Evolutionary conservation across 2,329 filamentous ascomycete species (phyloP).

Genomic region (Colletotrichum filicis): DNA sequence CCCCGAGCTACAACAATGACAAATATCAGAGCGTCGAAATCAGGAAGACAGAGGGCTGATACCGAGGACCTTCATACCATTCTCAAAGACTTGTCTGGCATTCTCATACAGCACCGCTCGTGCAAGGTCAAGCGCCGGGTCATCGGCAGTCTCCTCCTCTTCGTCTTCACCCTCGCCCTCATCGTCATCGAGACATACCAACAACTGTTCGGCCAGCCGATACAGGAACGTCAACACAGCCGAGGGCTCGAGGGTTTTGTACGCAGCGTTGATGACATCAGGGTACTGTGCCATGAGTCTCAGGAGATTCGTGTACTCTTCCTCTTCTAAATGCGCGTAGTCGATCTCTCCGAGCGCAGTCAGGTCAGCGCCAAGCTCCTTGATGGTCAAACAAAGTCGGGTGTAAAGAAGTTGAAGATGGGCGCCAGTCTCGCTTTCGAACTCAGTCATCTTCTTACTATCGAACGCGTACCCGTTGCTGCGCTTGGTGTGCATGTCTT

Average conservation of each 20-base stretch:
- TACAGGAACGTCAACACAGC: constrained; percentile 72
- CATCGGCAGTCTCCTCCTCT: constrained; percentile 20
- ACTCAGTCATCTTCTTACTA: constrained; percentile 71
- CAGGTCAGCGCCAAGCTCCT: constrained; percentile 32
- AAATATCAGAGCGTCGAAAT: not conserved
- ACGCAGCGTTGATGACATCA: constrained; percentile 70
- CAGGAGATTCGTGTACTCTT: constrained; percentile 67
- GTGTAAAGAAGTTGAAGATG: constrained; percentile 79
- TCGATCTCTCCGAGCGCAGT: constrained; percentile 32
- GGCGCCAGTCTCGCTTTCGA: constrained; percentile 79
- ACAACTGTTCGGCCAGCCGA: constrained; percentile 20
- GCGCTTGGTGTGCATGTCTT: constrained; percentile 42
- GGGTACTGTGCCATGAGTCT: constrained; percentile 73
- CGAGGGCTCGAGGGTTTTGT: constrained; percentile 74
- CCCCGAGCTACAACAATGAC: not conserved
- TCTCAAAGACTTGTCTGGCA: constrained; percentile 71
- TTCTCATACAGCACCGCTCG: constrained; percentile 71
- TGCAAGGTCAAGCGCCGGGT: constrained; percentile 66
- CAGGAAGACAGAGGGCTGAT: constrained; percentile 13
- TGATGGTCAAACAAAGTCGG: constrained; percentile 61
- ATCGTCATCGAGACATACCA: constrained; percentile 19
- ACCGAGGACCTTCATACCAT: constrained; percentile 74
- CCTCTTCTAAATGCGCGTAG: constrained; percentile 40
- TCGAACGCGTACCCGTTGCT: constrained; percentile 39
- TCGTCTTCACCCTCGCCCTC: constrained; percentile 14